phyloP scores from a whole-genome alignment of 164 flowering plant genomes.

The Protea cynaroides region DNA sequence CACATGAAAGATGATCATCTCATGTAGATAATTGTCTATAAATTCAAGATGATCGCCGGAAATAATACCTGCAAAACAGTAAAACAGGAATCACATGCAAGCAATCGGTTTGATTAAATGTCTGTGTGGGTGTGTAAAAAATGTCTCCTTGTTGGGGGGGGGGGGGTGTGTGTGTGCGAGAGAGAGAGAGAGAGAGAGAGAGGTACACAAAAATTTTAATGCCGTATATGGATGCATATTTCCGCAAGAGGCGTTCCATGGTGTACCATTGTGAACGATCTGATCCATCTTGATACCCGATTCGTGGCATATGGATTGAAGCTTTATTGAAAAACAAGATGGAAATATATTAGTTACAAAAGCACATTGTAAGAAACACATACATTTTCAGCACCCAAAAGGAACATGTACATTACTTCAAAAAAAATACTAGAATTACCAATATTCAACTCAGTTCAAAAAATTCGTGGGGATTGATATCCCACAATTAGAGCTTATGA shows the following conservation, averaged over 20 bases:
- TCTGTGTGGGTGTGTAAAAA: too few species aligned
- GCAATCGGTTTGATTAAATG: neutral
- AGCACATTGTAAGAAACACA: neutral
- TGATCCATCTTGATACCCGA: constrained; percentile 75
- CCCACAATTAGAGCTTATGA: too few species aligned
- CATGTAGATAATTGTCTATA: neutral
- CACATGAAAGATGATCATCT: too few species aligned
- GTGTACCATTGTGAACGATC: constrained; percentile 85
- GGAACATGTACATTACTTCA: neutral
- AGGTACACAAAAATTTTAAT: constrained; percentile 73
- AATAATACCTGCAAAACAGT: constrained; percentile 50
- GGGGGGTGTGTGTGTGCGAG: neutral
- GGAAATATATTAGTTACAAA: constrained; percentile 1
- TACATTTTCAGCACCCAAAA: too few species aligned
- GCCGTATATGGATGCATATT: constrained; percentile 69
- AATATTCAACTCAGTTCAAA: too few species aligned
- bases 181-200: constrained; percentile 16
- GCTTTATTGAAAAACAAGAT: constrained; percentile 32
- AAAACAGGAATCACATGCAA: neutral
- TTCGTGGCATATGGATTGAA: constrained; percentile 95
- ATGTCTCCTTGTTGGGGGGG: too few species aligned
- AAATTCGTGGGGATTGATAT: too few species aligned
- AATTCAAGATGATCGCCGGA: constrained; percentile 25
- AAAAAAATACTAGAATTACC: neutral
- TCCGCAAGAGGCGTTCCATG: constrained; percentile 79